Conservation (phyloP, 1,284 basidiomycete species). For the Anthracocystis walkeri region DNA sequence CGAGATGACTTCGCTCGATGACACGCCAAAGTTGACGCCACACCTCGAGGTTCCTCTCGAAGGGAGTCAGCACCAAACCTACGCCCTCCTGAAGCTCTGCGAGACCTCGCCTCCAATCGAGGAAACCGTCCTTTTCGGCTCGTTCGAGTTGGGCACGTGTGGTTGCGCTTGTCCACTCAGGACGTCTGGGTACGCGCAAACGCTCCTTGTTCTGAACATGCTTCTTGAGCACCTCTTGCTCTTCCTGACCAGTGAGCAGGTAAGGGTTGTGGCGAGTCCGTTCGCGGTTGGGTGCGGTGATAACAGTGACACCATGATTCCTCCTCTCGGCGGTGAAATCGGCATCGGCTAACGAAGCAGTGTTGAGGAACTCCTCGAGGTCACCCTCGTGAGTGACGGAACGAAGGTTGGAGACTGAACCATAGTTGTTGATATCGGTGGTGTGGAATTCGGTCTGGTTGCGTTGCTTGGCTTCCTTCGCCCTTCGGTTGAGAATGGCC, state of each 20-base stretch:
- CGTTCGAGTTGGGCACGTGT: slow-evolving; percentile 66
- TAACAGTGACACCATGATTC: slow-evolving; percentile 82
- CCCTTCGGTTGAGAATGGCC: slow-evolving; percentile 64
- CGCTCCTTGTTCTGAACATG: slow-evolving; percentile 64
- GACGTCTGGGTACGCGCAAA: slow-evolving; percentile 64
- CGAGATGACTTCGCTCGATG: slow-evolving; percentile 66
- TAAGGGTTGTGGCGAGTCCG: slow-evolving; percentile 79
- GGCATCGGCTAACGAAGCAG: slow-evolving; percentile 90
- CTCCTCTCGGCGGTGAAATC: slow-evolving; percentile 97
- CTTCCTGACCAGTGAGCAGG: slow-evolving; percentile 85
- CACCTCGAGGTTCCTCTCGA: slow-evolving; percentile 69
- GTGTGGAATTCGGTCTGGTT: slow-evolving; percentile 66
- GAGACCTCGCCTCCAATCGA: slow-evolving; percentile 67
- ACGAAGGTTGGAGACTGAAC: slow-evolving; percentile 74
- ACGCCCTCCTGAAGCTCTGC: slow-evolving; percentile 67
- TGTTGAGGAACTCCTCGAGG: slow-evolving; percentile 94
- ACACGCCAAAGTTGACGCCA: slow-evolving; percentile 70
- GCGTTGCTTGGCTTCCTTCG: slow-evolving; percentile 59
- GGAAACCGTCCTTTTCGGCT: slow-evolving; percentile 66
- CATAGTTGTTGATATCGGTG: slow-evolving; percentile 71
- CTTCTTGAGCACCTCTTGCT: slow-evolving; percentile 73
- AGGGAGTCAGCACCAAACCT: slow-evolving; percentile 68
- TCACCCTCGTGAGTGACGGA: slow-evolving; percentile 97
- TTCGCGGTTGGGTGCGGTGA: slow-evolving; percentile 74
- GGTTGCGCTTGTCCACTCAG: slow-evolving; percentile 62